These are phyloP conservation scores for Helichrysum umbraculigerum DNA, from an alignment of 129 eudicot species.

Conservation along the genomic window DNA sequence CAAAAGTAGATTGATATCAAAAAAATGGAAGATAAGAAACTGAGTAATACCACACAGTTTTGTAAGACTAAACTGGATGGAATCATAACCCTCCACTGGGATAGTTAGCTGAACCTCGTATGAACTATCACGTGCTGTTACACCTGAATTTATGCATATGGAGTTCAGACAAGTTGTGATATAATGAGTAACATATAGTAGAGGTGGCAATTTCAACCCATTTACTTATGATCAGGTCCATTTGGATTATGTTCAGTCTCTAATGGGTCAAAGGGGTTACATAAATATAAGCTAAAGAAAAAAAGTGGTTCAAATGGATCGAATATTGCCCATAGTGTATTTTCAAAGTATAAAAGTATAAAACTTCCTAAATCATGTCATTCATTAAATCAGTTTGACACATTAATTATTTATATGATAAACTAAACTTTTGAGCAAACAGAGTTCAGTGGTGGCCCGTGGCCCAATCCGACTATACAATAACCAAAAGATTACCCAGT, in stretches of 20 bases:
- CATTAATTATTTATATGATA: too few species aligned
- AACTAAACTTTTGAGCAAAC: background rate
- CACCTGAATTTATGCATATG: background rate
- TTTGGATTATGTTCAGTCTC: background rate
- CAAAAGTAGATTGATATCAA: background rate
- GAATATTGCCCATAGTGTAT: background rate
- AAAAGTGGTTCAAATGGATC: background rate
- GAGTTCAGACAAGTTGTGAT: constrained; percentile 8
- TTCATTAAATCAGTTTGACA: too few species aligned
- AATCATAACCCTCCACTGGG: constrained; percentile 8
- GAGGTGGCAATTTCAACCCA: background rate
- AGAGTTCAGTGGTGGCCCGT: background rate
- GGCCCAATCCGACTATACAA: background rate
- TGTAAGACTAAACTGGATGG: background rate
- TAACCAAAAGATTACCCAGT: too few species aligned
- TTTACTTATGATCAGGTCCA: background rate
- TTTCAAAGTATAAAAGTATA: too few species aligned
- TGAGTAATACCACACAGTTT: background rate
- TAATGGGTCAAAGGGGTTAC: background rate
- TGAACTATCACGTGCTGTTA: background rate
- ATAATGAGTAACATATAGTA: constrained; percentile 1
- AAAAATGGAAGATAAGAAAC: background rate
- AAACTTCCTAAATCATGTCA: too few species aligned
- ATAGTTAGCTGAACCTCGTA: background rate
- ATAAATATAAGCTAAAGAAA: background rate